Conservation (phyloP, 257 asterid species). For the Lithospermum erythrorhizon region DNA sequence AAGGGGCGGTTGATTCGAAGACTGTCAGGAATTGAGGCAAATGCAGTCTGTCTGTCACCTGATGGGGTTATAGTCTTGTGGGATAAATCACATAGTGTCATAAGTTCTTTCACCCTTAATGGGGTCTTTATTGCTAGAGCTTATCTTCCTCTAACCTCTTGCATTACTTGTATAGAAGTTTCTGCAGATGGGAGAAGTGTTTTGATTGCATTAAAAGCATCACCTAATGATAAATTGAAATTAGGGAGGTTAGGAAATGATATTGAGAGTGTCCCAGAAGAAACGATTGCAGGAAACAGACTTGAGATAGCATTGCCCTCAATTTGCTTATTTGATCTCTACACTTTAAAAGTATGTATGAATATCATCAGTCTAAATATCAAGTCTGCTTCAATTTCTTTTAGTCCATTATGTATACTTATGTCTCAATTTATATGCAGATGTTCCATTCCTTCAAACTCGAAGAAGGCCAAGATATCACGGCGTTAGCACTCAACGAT, state of each 20-base stretch:
- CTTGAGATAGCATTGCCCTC: constrained; percentile 60
- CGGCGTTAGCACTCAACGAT: constrained; percentile 58
- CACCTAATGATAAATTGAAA: constrained; percentile 24
- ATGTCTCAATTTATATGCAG: constrained; percentile 27
- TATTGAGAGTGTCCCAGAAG: constrained; percentile 33
- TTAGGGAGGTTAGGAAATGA: constrained; percentile 13
- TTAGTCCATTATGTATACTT: not conserved
- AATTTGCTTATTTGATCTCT: constrained; percentile 70
- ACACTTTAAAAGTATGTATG: constrained; percentile 55
- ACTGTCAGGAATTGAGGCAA: constrained; percentile 74
- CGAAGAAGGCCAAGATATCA: constrained; percentile 63
- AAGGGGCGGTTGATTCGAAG: constrained; percentile 74
- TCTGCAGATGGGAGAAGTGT: constrained; percentile 71
- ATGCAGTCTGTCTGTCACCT: constrained; percentile 61
- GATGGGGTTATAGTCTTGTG: constrained; percentile 72
- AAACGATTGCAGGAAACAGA: constrained; percentile 7
- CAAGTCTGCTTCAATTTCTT: not conserved
- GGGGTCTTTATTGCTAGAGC: constrained; percentile 55
- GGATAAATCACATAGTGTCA: constrained; percentile 43
- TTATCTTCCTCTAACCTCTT: constrained; percentile 48
- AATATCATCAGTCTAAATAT: not conserved
- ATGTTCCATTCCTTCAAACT: constrained; percentile 57
- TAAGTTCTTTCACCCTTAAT: constrained; percentile 69
- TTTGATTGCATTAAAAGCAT: constrained; percentile 66
- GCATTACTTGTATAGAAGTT: constrained; percentile 74